Conservation (phyloP, 768 basidiomycete species). For the Lactifluus pinguis region DNA sequence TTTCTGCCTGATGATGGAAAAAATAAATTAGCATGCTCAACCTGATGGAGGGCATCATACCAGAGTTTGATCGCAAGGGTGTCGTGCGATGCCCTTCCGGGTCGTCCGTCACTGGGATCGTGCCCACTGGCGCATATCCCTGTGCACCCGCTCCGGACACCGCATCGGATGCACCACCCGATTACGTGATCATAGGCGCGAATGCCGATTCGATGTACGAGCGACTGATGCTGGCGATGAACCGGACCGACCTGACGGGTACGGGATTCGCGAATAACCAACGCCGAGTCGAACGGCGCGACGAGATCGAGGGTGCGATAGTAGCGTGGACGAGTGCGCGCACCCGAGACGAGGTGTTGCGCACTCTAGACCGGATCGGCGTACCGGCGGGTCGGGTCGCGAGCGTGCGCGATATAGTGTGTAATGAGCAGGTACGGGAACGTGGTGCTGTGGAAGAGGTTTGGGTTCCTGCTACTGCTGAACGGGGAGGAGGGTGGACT, state of each 20-base stretch:
- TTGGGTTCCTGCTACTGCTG: constrained; percentile 30
- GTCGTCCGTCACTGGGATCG: constrained; percentile 66
- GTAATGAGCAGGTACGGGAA: constrained; percentile 45
- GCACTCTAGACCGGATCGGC: constrained; percentile 39
- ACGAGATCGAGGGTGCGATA: constrained; percentile 54
- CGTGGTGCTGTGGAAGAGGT: constrained; percentile 54
- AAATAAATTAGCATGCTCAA: constrained; percentile 54
- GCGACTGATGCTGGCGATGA: constrained; percentile 54
- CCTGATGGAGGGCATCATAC: constrained; percentile 69
- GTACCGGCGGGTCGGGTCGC: constrained; percentile 60
- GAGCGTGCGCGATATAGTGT: constrained; percentile 53
- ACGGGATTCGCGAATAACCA: constrained; percentile 38
- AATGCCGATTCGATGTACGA: constrained; percentile 65
- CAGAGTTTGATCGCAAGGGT: constrained; percentile 64
- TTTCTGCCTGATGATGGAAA: neutral
- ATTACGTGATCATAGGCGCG: constrained; percentile 61
- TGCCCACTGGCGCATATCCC: constrained; percentile 67
- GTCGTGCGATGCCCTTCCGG: constrained; percentile 68
- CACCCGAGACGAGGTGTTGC: constrained; percentile 45
- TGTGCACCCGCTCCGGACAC: constrained; percentile 40
- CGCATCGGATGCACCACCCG: constrained; percentile 32
- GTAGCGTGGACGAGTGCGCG: constrained; percentile 46
- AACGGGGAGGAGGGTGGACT: constrained; percentile 37
- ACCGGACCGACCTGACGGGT: constrained; percentile 50
- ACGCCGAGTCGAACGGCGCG: constrained; percentile 34